Evolutionary conservation across 768 basidiomycete genomes (phyloP), one percentile per base, ranked within the genome.

Genomic region (Podaxis pistillaris): DNA sequence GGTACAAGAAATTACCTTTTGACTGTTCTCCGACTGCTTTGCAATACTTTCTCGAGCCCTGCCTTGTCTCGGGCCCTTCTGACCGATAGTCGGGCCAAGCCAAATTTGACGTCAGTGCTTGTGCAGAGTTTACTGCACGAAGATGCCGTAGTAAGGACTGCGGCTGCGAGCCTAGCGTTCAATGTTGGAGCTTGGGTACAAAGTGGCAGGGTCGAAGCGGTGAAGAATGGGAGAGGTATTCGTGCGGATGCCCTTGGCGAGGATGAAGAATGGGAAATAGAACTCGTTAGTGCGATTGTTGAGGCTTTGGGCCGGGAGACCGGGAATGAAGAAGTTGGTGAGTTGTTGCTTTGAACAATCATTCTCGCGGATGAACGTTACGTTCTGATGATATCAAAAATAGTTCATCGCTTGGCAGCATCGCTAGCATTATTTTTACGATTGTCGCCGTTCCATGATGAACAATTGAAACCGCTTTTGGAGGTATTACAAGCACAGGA

Each of bases 211-310:
- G 78, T 88, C 12, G 85, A 74, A 15, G 65, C 69, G n/a, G 69
- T 75, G 41, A 70, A 63, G 37, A 64, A 57, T 11, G 72, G 73
- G 13, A 68, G 64, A 38, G 67, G 82, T 2, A 67, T 71, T 37
- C 67, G 67, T 40, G 64, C 62, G 3, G 74, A 76, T 26, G 74
- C 73, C 2, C 79, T 78, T 28, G 66, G 64, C 13, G 78, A 75
- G 15, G 86, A 84, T 56, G 85, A 86, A 58, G 94, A 95, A 59
- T 96, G 93, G 92, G 87, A 93, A 69, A 79, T 91, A 0, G 96
- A 97, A 76, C 74, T 96, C 36, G 78, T 88, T 1, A 91, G 89
- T 68, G 96, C 91, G 0, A 69, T 97, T n/a, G 71, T 95, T 0
- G 92, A 94, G 72, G 91, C 90, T 17, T 68, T 96, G 19, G 81